Evolutionary conservation across 352 stramenopile species (phyloP).

Genomic region (Phytophthora megakarya): DNA sequence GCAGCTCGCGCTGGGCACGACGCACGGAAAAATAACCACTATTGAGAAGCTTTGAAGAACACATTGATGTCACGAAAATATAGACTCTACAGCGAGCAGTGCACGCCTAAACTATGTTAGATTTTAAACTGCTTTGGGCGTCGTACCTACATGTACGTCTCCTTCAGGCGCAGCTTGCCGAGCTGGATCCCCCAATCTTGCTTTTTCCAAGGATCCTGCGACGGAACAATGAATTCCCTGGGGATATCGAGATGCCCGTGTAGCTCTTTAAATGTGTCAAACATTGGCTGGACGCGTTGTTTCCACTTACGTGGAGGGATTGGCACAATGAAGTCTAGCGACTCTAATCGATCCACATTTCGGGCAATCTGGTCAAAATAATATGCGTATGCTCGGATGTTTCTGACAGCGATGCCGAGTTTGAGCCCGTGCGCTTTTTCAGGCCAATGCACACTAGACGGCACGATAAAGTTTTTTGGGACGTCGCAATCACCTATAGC

Average conservation of each 20-base stretch:
- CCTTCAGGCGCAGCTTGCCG: constrained; percentile 16
- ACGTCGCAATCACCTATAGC: not conserved
- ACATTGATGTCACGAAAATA: constrained; percentile 13
- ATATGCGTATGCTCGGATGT: not conserved
- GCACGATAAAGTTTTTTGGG: constrained; percentile 9
- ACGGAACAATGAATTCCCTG: constrained; percentile 19
- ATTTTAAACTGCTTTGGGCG: not conserved
- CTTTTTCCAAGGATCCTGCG: constrained; percentile 12
- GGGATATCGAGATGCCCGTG: constrained; percentile 16
- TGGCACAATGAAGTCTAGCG: not conserved
- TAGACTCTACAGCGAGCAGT: constrained; percentile 18
- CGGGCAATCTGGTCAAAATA: constrained; percentile 15
- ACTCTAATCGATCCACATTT: constrained; percentile 5
- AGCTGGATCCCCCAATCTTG: constrained; percentile 20
- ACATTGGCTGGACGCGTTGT: constrained; percentile 14
- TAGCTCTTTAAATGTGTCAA: constrained; percentile 20
- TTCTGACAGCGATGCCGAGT: not conserved
- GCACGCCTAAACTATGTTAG: not conserved
- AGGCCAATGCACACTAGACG: constrained; percentile 1
- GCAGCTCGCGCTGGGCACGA: constrained; percentile 27
- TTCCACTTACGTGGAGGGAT: constrained; percentile 15
- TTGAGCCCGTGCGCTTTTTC: constrained; percentile 4
- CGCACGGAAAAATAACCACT: constrained; percentile 30
- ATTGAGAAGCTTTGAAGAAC: constrained; percentile 15
- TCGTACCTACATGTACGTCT: not conserved